Evolutionary conservation across 495 filamentous ascomycete species (phyloP), one percentile per base, ranked within the genome.

Genomic region (Daldinia grandis): DNA sequence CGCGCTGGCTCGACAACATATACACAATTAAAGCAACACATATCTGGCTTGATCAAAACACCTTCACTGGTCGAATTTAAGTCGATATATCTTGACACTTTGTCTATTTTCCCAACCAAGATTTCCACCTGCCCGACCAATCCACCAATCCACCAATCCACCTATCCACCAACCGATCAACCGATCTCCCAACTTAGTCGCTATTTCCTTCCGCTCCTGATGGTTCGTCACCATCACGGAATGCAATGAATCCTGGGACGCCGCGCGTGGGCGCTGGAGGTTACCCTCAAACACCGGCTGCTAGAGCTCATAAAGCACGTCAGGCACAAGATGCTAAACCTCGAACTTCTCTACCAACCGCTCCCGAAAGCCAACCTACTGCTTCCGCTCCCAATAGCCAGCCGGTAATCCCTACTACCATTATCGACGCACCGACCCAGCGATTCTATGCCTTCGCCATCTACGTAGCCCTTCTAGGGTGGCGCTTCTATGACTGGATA

Each of bases 391-490:
- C 81, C 37, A 76, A 72, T n/a, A 71, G 69, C 30, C 60, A 75
- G 25, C 93, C 94, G n/a, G 76, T 93, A 38, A 91, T 98, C 66
- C 91, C 93, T 7, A 80, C 90, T 54, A 81, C 83, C 50, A 75
- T 95, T 38, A 80, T 98, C 68, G 95, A 98, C 81, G 92, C 92
- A 21, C 93, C 95, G 3, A 90, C 89, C 14, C 95, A 99, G 80
- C 87, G 95, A 27, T 84, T 95, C 50, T 98, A 96, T 77, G 90
- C 93, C 38, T 81, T 88, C n/a, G 88, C 88, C 14, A 76, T 97
- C 64, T 98, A 93, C 73, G 71, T 89, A 28, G 83, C 81, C 6
- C 81, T 99, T 31, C 83, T 90, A 73, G 87, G 87, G 62, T 98
- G 91, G 91, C 87, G 93, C 55, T 76, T 95, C 9, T 97, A 92